Percentiles rank a stretch among this genome's conserved stretches.
These are phyloP conservation scores for Tuber calosporum DNA, from an alignment of 495 filamentous ascomycete genomes.

Conservation along the genomic window DNA sequence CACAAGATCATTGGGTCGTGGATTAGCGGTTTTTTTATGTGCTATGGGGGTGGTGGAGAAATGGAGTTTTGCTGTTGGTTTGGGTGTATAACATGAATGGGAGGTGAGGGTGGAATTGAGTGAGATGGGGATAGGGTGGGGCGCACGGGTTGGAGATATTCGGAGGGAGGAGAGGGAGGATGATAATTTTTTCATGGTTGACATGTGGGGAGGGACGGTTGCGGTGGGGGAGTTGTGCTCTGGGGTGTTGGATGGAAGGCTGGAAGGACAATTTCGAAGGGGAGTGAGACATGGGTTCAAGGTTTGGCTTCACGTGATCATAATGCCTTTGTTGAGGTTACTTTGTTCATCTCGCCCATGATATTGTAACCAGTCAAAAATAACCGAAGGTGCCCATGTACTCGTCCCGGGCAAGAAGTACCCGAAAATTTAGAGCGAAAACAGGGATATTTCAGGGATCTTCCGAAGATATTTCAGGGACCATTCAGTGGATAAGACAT, in stretches of 20 bases:
- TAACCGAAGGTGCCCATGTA: no score
- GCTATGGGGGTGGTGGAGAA: conserved; percentile 49
- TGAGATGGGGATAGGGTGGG: conserved; percentile 28
- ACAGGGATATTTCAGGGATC: no score
- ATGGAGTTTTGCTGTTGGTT: conserved; percentile 30
- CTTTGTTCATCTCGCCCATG: no score
- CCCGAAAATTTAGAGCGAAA: no score
- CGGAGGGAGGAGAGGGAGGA: conserved; percentile 58
- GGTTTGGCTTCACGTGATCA: background rate
- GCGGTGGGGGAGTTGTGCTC: background rate
- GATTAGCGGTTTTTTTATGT: conserved; percentile 47
- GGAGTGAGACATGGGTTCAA: background rate
- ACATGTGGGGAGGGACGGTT: conserved; percentile 70
- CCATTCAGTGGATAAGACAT: no score
- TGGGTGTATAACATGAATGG: conserved; percentile 11
- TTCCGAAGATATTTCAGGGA: no score
- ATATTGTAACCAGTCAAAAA: no score
- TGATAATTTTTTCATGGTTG: conserved; percentile 50
- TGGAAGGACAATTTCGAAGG: background rate
- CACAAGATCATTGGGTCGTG: conserved; percentile 59
- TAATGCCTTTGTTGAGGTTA: background rate
- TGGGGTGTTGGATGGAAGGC: background rate
- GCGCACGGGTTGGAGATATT: conserved; percentile 31
- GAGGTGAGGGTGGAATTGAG: conserved; percentile 49
- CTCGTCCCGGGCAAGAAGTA: no score